These are phyloP conservation scores for Ogataea chonburiensis DNA, from an alignment of 805 yeast species.

Conservation along the genomic window DNA sequence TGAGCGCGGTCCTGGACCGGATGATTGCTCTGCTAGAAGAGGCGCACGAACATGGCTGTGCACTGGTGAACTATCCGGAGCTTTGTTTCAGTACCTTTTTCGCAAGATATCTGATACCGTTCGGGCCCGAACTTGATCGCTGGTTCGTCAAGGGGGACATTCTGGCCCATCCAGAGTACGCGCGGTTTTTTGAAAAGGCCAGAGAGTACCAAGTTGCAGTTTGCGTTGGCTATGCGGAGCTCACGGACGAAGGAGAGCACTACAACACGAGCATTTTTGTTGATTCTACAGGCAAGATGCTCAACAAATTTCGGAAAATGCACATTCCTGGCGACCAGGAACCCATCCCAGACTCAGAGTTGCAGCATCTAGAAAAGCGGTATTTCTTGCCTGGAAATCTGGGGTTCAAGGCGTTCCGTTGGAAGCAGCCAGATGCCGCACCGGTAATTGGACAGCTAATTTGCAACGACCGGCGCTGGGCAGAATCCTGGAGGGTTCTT, in stretches of 20 bases:
- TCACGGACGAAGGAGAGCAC: conserved; percentile 39
- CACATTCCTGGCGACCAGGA: conserved; percentile 38
- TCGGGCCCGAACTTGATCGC: conserved; percentile 34
- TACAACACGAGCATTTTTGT: conserved; percentile 37
- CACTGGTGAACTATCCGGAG: conserved; percentile 37
- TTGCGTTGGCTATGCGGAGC: conserved; percentile 39
- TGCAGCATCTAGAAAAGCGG: conserved; percentile 38
- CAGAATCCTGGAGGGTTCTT: conserved; percentile 39
- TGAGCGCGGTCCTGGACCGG: conserved; percentile 30
- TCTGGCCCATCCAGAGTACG: conserved; percentile 24
- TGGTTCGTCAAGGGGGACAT: conserved; percentile 39
- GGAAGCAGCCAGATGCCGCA: conserved; percentile 27
- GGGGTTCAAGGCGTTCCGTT: conserved; percentile 35
- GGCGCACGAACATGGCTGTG: conserved; percentile 32
- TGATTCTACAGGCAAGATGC: conserved; percentile 32
- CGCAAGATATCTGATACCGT: conserved; percentile 34
- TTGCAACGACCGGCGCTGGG: conserved; percentile 41
- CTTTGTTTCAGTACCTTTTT: conserved; percentile 24
- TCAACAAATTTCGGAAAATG: conserved; percentile 38
- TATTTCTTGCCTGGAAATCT: conserved; percentile 36
- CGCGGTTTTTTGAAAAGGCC: conserved; percentile 39
- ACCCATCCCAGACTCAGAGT: conserved; percentile 30
- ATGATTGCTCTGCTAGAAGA: conserved; percentile 20
- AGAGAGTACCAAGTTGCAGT: conserved; percentile 31
- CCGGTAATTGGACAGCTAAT: conserved; percentile 36